Conservation (phyloP, 257 asterid genomes). For the Solanum sparsipilum region DNA sequence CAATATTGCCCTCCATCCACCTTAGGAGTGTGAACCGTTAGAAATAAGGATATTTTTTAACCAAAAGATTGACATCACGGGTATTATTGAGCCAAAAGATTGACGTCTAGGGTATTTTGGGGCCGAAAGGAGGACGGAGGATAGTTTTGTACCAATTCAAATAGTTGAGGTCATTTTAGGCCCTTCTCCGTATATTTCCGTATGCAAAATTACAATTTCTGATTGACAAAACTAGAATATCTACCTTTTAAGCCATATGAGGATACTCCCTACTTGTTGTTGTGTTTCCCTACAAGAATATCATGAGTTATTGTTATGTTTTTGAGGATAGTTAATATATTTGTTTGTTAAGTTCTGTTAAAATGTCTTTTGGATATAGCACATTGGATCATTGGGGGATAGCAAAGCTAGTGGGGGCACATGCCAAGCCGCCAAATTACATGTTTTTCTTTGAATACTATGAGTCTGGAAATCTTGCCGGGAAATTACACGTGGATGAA, state of each 20-base stretch:
- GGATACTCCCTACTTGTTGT: neutral
- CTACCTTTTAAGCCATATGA: neutral
- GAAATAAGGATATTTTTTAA: neutral
- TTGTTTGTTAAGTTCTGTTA: neutral
- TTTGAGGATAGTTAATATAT: neutral
- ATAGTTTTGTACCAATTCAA: neutral
- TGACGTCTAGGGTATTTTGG: neutral
- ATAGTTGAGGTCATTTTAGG: neutral
- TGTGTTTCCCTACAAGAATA: neutral
- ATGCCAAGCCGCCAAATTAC: conserved; percentile 85
- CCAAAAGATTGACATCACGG: neutral
- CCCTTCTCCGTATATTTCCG: neutral
- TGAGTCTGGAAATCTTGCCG: conserved; percentile 64
- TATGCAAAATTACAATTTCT: neutral
- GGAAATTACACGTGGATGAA: conserved; percentile 76
- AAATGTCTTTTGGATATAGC: conserved; percentile 34
- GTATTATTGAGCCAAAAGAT: neutral
- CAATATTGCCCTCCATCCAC: neutral
- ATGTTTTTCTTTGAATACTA: conserved; percentile 70
- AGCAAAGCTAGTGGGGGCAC: conserved; percentile 75
- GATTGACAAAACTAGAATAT: neutral
- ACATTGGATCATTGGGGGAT: conserved; percentile 79
- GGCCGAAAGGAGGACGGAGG: neutral
- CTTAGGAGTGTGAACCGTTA: neutral
- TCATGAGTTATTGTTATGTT: conserved; percentile 2